A percentile compares a stretch with the other conserved stretches of the same genome.
These are phyloP conservation scores for Ophiocordyceps unilateralis DNA, from an alignment of 2,329 filamentous ascomycete species.

Conservation along the genomic window DNA sequence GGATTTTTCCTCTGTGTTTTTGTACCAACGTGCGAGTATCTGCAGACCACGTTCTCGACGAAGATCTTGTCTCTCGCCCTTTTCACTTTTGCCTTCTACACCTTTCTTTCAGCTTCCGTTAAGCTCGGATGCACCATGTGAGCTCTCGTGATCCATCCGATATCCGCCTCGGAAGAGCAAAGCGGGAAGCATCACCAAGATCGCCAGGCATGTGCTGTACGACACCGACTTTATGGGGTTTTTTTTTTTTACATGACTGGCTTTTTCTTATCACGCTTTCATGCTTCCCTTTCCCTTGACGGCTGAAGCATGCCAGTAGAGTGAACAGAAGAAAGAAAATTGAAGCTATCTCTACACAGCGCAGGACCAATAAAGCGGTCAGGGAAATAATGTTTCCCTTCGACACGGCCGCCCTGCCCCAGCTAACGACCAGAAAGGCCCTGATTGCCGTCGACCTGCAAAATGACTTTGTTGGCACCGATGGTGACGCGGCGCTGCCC, in stretches of 20 bases:
- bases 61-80: too few species aligned
- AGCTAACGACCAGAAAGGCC: conserved; percentile 45
- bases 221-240: background rate
- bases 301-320: too few species aligned
- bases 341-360: too few species aligned
- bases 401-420: conserved; percentile 35
- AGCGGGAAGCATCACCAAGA: background rate
- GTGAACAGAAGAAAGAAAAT: too few species aligned
- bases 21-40: too few species aligned
- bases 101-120: background rate
- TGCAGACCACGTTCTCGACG: too few species aligned
- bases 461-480: conserved; percentile 63
- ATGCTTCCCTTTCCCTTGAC: too few species aligned
- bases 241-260: background rate
- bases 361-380: too few species aligned
- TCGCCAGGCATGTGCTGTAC: background rate
- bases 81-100: background rate
- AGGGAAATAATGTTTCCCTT: conserved; percentile 33
- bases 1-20: too few species aligned
- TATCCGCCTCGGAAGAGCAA: background rate
- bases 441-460: conserved; percentile 77
- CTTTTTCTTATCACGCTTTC: background rate
- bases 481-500: conserved; percentile 49
- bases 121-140: background rate
- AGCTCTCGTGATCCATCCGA: background rate